Evolutionary conservation across 192 early-diverging fungal genomes (phyloP).

Genomic region (Backusella tarrabulga): DNA sequence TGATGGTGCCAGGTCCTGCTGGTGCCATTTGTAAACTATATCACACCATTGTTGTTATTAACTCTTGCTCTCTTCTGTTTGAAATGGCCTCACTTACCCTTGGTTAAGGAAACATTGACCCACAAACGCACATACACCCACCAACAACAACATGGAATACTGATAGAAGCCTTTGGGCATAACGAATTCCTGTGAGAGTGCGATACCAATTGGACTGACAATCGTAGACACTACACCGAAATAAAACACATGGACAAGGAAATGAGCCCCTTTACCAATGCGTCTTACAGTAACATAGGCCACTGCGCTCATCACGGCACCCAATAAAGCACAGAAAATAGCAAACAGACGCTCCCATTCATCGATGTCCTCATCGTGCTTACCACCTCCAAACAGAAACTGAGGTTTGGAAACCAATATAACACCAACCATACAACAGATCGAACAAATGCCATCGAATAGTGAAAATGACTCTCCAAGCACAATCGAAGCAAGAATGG

Average conservation of each 20-base stretch:
- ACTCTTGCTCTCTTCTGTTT: background rate
- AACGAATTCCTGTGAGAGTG: slow-evolving; percentile 34
- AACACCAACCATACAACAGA: slow-evolving; percentile 61
- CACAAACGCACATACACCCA: slow-evolving; percentile 64
- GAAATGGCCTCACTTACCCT: slow-evolving; percentile 39
- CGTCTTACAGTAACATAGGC: slow-evolving; percentile 74
- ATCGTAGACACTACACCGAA: slow-evolving; percentile 66
- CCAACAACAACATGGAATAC: slow-evolving; percentile 42
- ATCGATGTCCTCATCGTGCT: background rate
- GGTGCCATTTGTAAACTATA: slow-evolving; percentile 66
- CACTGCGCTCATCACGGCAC: slow-evolving; percentile 58
- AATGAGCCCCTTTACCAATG: slow-evolving; percentile 68
- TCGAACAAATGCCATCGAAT: slow-evolving; percentile 54
- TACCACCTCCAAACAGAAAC: slow-evolving; percentile 31
- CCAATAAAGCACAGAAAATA: slow-evolving; percentile 49
- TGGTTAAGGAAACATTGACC: slow-evolving; percentile 75
- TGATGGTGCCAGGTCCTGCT: slow-evolving; percentile 70
- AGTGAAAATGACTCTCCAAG: slow-evolving; percentile 63
- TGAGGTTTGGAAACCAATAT: slow-evolving; percentile 60
- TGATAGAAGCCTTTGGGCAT: slow-evolving; percentile 43
- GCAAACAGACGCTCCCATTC: slow-evolving; percentile 34
- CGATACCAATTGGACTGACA: slow-evolving; percentile 45
- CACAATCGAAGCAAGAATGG: slow-evolving; percentile 58
- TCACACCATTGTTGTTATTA: too few species aligned
- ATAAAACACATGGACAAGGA: slow-evolving; percentile 78